phyloP scores from a whole-genome alignment of 208 protist genomes.

The Acanthamoeba triangularis region DNA sequence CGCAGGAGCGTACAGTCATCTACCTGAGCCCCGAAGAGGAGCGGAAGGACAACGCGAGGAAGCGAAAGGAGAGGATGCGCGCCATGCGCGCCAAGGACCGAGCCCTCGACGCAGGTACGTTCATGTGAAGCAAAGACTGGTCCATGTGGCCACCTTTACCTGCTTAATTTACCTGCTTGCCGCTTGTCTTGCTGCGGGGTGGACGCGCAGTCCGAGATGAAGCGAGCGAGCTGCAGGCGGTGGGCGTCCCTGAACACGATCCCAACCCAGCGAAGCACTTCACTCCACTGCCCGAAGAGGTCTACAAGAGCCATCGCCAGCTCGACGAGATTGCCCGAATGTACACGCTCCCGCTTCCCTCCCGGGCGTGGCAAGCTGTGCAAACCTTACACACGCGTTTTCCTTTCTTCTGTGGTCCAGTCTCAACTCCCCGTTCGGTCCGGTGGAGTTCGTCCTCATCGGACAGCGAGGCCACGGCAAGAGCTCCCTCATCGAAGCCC shows the following conservation, averaged over 20 bases:
- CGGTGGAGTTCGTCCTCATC: conserved; percentile 9
- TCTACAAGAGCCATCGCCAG: conserved; percentile 54
- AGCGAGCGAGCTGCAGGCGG: background rate
- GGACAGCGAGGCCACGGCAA: conserved; percentile 68
- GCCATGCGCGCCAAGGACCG: background rate
- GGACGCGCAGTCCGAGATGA: background rate
- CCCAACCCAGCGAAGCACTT: conserved; percentile 15
- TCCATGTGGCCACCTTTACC: too few relatives aligned
- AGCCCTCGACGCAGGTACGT: background rate
- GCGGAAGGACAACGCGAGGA: background rate
- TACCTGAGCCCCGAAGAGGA: background rate
- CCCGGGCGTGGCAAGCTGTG: background rate
- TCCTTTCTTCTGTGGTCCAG: background rate
- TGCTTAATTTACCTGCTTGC: background rate
- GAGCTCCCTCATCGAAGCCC: conserved; percentile 34
- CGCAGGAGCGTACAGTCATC: background rate
- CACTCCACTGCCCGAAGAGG: conserved; percentile 5
- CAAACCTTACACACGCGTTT: background rate
- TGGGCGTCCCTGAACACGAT: background rate
- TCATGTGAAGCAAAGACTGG: background rate
- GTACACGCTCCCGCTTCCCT: background rate
- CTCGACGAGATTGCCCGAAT: conserved; percentile 32
- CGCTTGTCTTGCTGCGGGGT: background rate
- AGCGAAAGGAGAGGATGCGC: conserved; percentile 24
- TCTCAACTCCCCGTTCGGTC: conserved; percentile 43